Percentiles rank a stretch among this genome's conserved stretches.
Conservation (phyloP, 2,329 filamentous ascomycete species). For the Colletotrichum sp. region DNA sequence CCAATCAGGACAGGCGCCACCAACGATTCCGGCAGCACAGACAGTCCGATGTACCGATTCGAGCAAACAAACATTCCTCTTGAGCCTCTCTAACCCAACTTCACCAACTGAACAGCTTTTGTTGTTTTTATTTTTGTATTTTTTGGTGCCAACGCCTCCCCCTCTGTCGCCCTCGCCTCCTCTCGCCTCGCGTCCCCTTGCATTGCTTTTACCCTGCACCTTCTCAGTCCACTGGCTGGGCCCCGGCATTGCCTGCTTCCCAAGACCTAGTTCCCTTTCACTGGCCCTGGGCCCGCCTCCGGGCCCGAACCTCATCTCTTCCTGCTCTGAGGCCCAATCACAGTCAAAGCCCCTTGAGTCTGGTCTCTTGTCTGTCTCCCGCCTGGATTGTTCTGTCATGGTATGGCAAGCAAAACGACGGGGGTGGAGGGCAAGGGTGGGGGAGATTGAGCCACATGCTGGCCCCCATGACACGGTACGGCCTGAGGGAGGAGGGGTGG, state of each 20-base stretch:
- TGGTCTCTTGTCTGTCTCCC: not conserved
- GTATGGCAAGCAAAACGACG: not conserved
- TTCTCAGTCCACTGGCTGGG: not conserved
- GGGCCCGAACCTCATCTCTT: not conserved
- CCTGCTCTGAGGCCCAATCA: not conserved
- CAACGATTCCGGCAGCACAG: conserved; percentile 21
- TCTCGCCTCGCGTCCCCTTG: not conserved
- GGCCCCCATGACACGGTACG: not conserved
- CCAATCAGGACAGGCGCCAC: conserved; percentile 19
- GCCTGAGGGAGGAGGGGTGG: not conserved
- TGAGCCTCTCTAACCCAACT: not conserved
- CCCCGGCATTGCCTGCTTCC: not conserved
- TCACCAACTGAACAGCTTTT: not conserved
- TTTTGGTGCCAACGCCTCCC: not conserved
- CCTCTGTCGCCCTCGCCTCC: not conserved
- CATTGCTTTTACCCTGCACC: not conserved
- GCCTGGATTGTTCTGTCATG: not conserved
- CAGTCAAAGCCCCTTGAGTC: not conserved
- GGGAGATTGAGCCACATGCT: not conserved
- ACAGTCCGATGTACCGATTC: not conserved
- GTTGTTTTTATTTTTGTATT: not conserved
- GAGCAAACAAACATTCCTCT: conserved; percentile 14
- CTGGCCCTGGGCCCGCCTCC: not conserved
- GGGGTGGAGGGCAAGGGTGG: not conserved
- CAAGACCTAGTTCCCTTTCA: not conserved